Evolutionary conservation across 805 yeast genomes (phyloP).

Genomic region (Ogataea siamensis): DNA sequence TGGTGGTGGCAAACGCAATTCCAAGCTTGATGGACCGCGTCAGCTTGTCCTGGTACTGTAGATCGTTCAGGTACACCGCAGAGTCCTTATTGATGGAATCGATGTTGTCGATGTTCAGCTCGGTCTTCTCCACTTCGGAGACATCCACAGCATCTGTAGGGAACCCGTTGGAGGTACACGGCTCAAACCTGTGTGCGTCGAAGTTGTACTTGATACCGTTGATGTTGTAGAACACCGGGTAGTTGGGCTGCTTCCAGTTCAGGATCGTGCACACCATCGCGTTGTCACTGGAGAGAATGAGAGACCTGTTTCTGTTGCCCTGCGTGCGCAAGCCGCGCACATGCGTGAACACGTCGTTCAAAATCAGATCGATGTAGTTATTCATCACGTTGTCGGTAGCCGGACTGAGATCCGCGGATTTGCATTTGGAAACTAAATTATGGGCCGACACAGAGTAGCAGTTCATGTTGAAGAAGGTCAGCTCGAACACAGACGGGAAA

Average conservation of each 20-base stretch:
- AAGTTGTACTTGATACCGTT: conserved; percentile 52
- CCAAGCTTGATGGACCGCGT: conserved; percentile 80
- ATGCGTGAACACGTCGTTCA: conserved; percentile 73
- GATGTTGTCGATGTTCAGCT: conserved; percentile 35
- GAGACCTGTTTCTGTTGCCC: conserved; percentile 48
- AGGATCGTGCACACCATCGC: conserved; percentile 88
- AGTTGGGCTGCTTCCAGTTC: conserved; percentile 98
- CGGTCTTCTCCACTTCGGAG: conserved; percentile 9
- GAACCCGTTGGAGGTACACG: conserved; percentile 44
- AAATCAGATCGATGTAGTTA: conserved; percentile 68
- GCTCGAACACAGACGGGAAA: conserved; percentile 59
- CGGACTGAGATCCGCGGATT: conserved; percentile 17
- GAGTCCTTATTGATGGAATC: conserved; percentile 38
- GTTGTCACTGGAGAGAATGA: conserved; percentile 83
- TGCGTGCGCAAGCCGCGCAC: conserved; percentile 50
- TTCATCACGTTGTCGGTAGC: conserved; percentile 48
- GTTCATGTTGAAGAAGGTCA: conserved; percentile 30
- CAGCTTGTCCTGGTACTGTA: conserved; percentile 40
- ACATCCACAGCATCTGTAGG: conserved; percentile 11
- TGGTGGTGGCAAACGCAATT: conserved; percentile 71
- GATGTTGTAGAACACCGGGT: conserved; percentile 86
- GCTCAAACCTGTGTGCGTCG: conserved; percentile 30
- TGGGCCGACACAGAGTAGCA: conserved; percentile 25
- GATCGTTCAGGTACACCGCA: conserved; percentile 31
- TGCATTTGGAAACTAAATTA: conserved; percentile 17